These are phyloP conservation scores for Yamadazyma sp. DNA, from an alignment of 1,139 yeast genomes.

Conservation along the genomic window DNA sequence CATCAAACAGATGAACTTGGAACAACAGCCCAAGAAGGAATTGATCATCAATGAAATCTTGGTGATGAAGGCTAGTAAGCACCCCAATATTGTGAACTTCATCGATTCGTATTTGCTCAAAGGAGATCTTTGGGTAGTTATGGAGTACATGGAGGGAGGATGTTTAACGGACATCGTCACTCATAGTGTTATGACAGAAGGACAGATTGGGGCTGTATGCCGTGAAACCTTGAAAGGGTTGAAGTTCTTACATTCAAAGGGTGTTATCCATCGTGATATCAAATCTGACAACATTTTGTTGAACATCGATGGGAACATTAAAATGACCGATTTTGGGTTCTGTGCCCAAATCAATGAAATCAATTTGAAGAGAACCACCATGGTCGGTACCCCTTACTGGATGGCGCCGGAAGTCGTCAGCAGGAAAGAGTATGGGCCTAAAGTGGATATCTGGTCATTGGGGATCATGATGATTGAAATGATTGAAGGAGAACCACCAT, in stretches of 20 bases:
- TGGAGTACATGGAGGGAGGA: conserved; percentile 99
- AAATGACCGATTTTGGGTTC: conserved; percentile 86
- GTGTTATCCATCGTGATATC: conserved; percentile 94
- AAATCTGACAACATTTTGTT: conserved; percentile 90
- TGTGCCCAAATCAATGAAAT: conserved; percentile 94
- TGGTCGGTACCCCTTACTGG: conserved; percentile 99
- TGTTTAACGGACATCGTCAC: conserved; percentile 94
- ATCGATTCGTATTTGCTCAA: conserved; percentile 78
- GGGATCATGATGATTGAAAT: conserved; percentile 97
- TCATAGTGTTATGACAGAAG: conserved; percentile 92
- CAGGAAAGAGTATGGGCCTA: conserved; percentile 92
- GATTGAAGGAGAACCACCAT: conserved; percentile 99
- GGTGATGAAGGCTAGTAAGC: conserved; percentile 91
- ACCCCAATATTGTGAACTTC: conserved; percentile 88
- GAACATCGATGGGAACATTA: conserved; percentile 82
- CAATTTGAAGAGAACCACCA: conserved; percentile 85
- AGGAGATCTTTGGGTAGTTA: conserved; percentile 88
- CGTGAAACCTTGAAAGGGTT: conserved; percentile 87
- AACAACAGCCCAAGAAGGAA: conserved; percentile 94
- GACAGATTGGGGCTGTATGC: conserved; percentile 96
- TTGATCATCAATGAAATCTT: conserved; percentile 88
- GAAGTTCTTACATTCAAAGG: conserved; percentile 84
- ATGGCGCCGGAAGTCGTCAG: conserved; percentile 99
- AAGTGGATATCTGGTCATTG: conserved; percentile 95
- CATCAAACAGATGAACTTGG: conserved; percentile 91